Evolutionary conservation across 768 basidiomycete genomes (phyloP).

Genomic region (Kondoa malvinella): DNA sequence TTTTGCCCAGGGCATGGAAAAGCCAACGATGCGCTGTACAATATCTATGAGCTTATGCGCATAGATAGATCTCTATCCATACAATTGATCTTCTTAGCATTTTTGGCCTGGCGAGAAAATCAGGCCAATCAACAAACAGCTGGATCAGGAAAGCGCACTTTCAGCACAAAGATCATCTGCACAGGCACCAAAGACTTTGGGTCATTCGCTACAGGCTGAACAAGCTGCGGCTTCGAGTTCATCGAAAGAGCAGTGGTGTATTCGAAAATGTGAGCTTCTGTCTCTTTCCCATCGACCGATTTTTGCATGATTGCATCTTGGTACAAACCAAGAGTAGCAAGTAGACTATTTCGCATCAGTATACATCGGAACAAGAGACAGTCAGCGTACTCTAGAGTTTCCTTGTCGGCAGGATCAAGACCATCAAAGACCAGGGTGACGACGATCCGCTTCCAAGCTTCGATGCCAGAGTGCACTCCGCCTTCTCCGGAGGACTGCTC

Average conservation of each 20-base stretch:
- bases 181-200: conserved; percentile 62
- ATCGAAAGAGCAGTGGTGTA: conserved; percentile 94
- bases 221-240: conserved; percentile 72
- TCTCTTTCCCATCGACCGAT: conserved; percentile 38
- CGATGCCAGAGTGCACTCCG: conserved; percentile 26
- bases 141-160: conserved; percentile 16
- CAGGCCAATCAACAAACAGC: not conserved
- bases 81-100: conserved; percentile 83
- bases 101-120: conserved; percentile 32
- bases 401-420: conserved; percentile 72
- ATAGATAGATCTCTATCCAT: not conserved
- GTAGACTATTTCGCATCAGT: conserved; percentile 13
- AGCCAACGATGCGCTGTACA: conserved; percentile 70
- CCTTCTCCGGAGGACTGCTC: conserved; percentile 63
- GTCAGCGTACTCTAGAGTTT: conserved; percentile 25
- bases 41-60: not conserved
- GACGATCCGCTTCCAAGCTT: conserved; percentile 62
- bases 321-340: conserved; percentile 36
- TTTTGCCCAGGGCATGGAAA: conserved; percentile 62
- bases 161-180: conserved; percentile 39
- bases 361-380: not conserved
- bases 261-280: conserved; percentile 87
- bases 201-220: conserved; percentile 75
- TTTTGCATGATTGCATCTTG: conserved; percentile 30
- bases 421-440: conserved; percentile 43